phyloP scores from a whole-genome alignment of 192 early-diverging fungal species.

The Entomortierella lignicola region DNA sequence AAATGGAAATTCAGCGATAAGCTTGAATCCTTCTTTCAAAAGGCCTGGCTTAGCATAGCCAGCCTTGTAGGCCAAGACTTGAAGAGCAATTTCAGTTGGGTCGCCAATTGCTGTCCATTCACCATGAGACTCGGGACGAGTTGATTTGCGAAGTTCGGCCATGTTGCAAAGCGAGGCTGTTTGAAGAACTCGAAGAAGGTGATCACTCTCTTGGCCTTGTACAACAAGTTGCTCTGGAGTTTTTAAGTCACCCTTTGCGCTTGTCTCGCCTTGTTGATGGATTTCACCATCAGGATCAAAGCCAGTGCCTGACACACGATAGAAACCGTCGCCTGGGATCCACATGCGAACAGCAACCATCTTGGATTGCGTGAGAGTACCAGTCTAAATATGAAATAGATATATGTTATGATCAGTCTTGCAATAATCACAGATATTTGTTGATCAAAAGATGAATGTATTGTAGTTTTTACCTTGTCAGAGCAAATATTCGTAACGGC shows the following conservation, averaged over 20 bases:
- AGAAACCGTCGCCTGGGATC: constrained; percentile 79
- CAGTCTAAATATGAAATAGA: constrained; percentile 57
- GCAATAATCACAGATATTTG: no score
- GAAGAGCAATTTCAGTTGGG: constrained; percentile 93
- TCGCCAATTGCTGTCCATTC: constrained; percentile 87
- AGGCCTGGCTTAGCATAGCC: constrained; percentile 78
- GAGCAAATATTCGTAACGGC: constrained; percentile 96
- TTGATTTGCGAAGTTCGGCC: constrained; percentile 71
- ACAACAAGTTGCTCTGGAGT: constrained; percentile 32
- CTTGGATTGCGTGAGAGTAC: constrained; percentile 94
- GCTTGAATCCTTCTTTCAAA: constrained; percentile 55
- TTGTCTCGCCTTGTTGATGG: constrained; percentile 2
- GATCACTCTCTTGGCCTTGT: constrained; percentile 15
- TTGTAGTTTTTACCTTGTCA: constrained; percentile 70
- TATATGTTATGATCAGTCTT: not conserved
- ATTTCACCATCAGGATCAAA: constrained; percentile 69
- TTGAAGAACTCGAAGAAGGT: constrained; percentile 64
- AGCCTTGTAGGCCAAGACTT: constrained; percentile 86
- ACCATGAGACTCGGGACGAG: constrained; percentile 64
- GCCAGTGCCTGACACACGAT: constrained; percentile 74
- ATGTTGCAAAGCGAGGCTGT: constrained; percentile 89
- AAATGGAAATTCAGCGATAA: constrained; percentile 76
- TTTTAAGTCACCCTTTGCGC: not conserved
- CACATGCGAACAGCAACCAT: constrained; percentile 91
- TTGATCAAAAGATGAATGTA: no score